Conservation (phyloP, 75 land plant genomes). For the Selaginella tamariscina region DNA sequence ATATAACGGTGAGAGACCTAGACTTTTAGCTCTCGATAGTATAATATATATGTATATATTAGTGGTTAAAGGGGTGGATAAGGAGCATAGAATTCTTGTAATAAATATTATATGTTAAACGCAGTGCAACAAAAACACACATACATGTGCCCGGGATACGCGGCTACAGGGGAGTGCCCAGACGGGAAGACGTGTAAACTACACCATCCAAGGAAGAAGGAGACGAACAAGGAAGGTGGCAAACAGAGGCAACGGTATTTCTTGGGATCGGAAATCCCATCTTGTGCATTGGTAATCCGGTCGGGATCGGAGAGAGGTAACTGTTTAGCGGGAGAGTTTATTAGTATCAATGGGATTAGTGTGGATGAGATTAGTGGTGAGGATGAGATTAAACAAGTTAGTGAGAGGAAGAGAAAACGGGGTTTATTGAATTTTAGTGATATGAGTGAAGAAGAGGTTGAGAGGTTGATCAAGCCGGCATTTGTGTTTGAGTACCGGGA, state of each 20-base stretch:
- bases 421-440: background rate
- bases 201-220: conserved; percentile 66
- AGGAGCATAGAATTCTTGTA: no score
- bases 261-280: background rate
- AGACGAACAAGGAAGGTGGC: conserved; percentile 15
- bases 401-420: background rate
- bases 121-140: conserved; percentile 98
- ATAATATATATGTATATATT: no score
- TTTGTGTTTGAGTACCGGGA: background rate
- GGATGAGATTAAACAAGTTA: background rate
- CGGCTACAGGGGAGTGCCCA: conserved; percentile 61
- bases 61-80: no score
- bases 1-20: no score
- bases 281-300: background rate
- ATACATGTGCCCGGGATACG: conserved; percentile 61
- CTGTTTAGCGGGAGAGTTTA: conserved; percentile 15
- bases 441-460: background rate
- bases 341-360: conserved; percentile 15
- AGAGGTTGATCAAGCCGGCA: conserved; percentile 13
- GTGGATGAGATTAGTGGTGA: conserved; percentile 3
- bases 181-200: conserved; percentile 60
- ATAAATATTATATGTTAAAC: background rate
- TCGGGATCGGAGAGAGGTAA: background rate
- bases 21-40: no score
- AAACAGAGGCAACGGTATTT: conserved; percentile 18